Percentiles rank a stretch among this genome's conserved stretches.
Evolutionary conservation across 352 stramenopile genomes (phyloP).

Genomic region (Pythium angustatum): DNA sequence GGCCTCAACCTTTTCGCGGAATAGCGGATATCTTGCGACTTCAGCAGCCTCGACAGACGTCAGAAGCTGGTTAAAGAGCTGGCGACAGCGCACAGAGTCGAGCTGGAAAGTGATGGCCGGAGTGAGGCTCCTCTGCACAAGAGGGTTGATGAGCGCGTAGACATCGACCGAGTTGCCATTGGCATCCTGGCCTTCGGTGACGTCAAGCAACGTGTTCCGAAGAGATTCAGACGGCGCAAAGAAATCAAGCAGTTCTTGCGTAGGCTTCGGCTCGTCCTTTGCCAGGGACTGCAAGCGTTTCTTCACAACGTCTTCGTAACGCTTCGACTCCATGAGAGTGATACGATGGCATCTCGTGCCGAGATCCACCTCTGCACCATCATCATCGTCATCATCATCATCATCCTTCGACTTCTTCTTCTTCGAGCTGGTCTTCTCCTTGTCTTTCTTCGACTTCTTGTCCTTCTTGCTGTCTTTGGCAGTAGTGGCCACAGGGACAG

Average conservation of each 20-base stretch:
- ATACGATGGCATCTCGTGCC: conserved; percentile 91
- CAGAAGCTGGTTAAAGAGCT: conserved; percentile 84
- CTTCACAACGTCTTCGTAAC: conserved; percentile 97
- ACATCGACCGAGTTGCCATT: conserved; percentile 72
- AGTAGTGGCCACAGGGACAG: conserved; percentile 14
- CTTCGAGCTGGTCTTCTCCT: conserved; percentile 35
- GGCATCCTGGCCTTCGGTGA: conserved; percentile 46
- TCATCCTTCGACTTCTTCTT: conserved; percentile 74
- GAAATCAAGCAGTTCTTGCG: conserved; percentile 76
- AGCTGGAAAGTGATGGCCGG: conserved; percentile 89
- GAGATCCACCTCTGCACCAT: conserved; percentile 67
- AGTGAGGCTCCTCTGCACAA: conserved; percentile 60
- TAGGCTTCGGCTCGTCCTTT: conserved; percentile 87
- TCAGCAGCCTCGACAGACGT: conserved; percentile 75
- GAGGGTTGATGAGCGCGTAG: conserved; percentile 66
- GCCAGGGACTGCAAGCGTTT: conserved; percentile 88
- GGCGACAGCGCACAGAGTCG: conserved; percentile 84
- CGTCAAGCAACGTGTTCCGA: conserved; percentile 59
- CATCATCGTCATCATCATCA: conserved; percentile 66
- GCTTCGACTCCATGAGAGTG: conserved; percentile 96
- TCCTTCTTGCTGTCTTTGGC: conserved; percentile 31
- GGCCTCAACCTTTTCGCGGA: conserved; percentile 93
- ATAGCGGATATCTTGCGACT: conserved; percentile 76
- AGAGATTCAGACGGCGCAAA: conserved; percentile 72
- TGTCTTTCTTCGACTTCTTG: conserved; percentile 38